A percentile compares a stretch with the other conserved stretches of the same genome.
Conservation (phyloP, 75 land plant genomes). For the Azolla pinnata region DNA sequence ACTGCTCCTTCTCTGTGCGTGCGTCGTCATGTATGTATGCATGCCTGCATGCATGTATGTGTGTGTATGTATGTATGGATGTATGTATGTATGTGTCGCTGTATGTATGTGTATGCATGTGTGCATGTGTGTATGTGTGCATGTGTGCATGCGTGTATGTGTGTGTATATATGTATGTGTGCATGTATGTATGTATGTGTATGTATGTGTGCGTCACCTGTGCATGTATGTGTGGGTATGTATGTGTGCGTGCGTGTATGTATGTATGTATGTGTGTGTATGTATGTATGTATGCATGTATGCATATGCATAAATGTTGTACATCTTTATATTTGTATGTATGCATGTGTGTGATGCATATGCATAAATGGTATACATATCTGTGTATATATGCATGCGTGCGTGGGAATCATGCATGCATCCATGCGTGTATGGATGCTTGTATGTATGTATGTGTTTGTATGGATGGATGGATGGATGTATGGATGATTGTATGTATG, state of each 20-base stretch:
- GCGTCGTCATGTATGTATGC: background rate
- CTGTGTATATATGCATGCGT: background rate
- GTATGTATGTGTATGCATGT: conserved; percentile 1
- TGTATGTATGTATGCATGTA: background rate
- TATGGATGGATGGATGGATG: background rate
- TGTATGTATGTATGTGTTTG: background rate
- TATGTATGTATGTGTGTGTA: background rate
- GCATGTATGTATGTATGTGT: background rate
- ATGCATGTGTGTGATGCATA: background rate
- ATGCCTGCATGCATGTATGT: background rate
- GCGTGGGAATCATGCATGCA: too few relatives aligned
- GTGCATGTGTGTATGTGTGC: background rate
- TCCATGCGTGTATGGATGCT: background rate
- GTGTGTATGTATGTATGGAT: background rate
- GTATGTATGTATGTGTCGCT: background rate
- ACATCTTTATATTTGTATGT: background rate
- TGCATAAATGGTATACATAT: background rate
- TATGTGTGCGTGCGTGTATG: background rate
- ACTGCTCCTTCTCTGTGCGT: background rate
- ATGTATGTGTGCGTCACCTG: background rate
- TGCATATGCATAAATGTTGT: background rate
- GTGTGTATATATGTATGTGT: conserved; percentile 2
- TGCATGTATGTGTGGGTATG: conserved; percentile 1
- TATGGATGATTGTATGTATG: background rate
- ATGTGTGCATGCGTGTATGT: background rate